phyloP scores from a whole-genome alignment of 2,329 filamentous ascomycete species.

The Penicillium sp. region DNA sequence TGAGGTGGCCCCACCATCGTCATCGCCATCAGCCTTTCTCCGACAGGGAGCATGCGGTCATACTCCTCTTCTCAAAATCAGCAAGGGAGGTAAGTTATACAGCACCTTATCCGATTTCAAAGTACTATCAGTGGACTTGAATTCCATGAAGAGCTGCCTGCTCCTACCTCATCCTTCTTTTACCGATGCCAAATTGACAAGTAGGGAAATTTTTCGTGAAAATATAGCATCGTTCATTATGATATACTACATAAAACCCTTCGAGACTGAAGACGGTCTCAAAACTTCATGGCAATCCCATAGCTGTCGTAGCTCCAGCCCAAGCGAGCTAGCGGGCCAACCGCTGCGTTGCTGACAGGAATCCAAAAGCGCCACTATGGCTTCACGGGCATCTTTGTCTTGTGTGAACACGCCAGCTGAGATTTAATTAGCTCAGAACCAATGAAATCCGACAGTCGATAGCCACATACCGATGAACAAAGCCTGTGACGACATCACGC shows the following conservation, averaged over 20 bases:
- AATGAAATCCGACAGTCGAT: background rate
- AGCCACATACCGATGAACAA: constrained; percentile 23
- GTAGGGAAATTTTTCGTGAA: too few species aligned
- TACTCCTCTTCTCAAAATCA: too few species aligned
- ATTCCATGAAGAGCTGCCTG: too few species aligned
- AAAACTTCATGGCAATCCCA: constrained; percentile 8
- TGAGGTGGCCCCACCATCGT: too few species aligned
- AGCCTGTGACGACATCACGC: constrained; percentile 27
- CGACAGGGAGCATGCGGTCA: too few species aligned
- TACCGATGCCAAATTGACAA: too few species aligned
- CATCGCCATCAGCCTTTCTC: too few species aligned
- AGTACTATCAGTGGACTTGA: too few species aligned
- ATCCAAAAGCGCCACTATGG: constrained; percentile 20
- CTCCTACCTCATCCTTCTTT: too few species aligned
- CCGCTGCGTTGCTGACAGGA: constrained; percentile 18
- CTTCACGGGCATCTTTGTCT: constrained; percentile 8
- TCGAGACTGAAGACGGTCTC: background rate
- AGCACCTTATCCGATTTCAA: too few species aligned
- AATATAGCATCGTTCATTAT: too few species aligned
- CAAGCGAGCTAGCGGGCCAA: constrained; percentile 22
- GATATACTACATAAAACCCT: background rate
- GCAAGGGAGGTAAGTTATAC: too few species aligned
- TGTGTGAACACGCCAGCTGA: constrained; percentile 7
- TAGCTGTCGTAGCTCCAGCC: constrained; percentile 20
- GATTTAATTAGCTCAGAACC: background rate